Base-by-base conservation (phyloP, 441 rosid species). In the Gossypium armourianum region DNA sequence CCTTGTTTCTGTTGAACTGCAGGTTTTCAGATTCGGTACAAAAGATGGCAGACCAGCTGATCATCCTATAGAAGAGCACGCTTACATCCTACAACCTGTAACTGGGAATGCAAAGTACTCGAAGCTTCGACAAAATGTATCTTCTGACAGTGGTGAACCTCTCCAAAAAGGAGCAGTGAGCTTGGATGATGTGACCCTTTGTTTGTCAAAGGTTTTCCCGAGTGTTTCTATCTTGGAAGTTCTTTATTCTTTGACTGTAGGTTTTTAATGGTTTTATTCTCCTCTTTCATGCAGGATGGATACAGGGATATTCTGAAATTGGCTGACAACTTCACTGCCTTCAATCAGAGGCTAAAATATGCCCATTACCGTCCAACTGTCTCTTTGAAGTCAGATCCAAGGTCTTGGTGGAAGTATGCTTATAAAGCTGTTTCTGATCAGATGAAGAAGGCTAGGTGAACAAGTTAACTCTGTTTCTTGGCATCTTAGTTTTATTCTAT, bases 391-490 rank as follows among this genome's bases (percentile, higher is more conserved):
- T 82, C 82, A 21, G 84, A 82, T 75, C 88, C 98, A 29, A 84
- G 84, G 77, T 83, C 90, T 60, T 96, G 99, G 99, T 96, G 99
- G 99, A 91, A 83, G 80, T 96, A 88, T 82, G 98, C 96, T 16
- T 88, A 72, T 71, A 89, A 77, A 86, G 93, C 80, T 81, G 85
- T 91, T 83, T 92, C 93, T 70, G 96, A 88, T 70, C 97, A 89
- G 87, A 82, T 85, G 74, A 88, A 92, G 84, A 88, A 83, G 79
- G 94, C 89, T 72, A 86, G 99, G 99, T 96, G 43, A 75, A 62
- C 53, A 55, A 54, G 52, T 20, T 12, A 53, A 62, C 53, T 21
- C 19, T 36, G 47, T 24, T 26, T 66, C 23, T 56, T 54, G 24
- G n/a, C 29, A 32, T 75, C 47, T 21, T 49, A 12, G 6, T 26